Evolutionary conservation across 139 green algal genomes (phyloP).

Genomic region (Spirogloea muscicola): DNA sequence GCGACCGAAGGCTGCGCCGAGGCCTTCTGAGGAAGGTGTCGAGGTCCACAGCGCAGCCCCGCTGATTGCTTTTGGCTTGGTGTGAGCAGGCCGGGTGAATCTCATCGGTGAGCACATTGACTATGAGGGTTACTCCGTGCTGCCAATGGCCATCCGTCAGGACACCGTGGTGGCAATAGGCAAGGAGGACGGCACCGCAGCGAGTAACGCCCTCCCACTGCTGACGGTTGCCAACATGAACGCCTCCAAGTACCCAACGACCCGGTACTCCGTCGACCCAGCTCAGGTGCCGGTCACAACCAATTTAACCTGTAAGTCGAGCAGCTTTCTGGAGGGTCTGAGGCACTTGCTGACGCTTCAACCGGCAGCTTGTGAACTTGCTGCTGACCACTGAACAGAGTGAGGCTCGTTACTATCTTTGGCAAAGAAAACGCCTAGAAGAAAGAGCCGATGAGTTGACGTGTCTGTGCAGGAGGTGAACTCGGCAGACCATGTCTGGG

Average conservation of each 20-base stretch:
- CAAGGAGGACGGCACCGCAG: background rate
- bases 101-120: slow-evolving; percentile 98
- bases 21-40: no score
- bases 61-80: no score
- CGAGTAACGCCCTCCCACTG: background rate
- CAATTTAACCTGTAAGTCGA: slow-evolving; percentile 4
- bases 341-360: no score
- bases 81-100: slow-evolving; percentile 93
- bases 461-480: slow-evolving; percentile 76
- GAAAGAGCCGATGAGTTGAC: no score
- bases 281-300: slow-evolving; percentile 11
- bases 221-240: slow-evolving; percentile 76
- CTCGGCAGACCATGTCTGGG: slow-evolving; percentile 75
- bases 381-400: no score
- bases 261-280: slow-evolving; percentile 73
- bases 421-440: no score
- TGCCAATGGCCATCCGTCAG: slow-evolving; percentile 91
- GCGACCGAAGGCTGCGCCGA: no score
- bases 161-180: slow-evolving; percentile 51
- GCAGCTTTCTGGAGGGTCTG: slow-evolving; percentile 2
- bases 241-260: slow-evolving; percentile 62
- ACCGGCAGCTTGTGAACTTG: no score
- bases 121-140: slow-evolving; percentile 93
- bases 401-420: no score
- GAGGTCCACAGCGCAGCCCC: no score